Evolutionary conservation across 352 stramenopile species (phyloP), one percentile per base, ranked within the genome.

Genomic region (Phytophthora rubi): DNA sequence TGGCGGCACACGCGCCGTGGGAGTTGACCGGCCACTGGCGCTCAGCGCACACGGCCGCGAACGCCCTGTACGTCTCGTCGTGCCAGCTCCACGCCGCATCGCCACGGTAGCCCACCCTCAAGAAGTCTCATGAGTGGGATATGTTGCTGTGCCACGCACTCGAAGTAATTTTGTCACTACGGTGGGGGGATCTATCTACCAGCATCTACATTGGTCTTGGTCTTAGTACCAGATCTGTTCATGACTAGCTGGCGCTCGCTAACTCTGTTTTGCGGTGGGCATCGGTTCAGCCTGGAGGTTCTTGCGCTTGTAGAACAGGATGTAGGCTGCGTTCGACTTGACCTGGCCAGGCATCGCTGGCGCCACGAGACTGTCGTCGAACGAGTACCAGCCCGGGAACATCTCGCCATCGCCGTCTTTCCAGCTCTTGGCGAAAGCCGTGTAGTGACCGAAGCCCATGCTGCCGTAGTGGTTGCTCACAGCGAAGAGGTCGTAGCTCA

Each of bases 361-460:
- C 26, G 83, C 81, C 65, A 94, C 86, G 23, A 86, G 68, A 62
- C 86, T 92, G 66, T 97, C 90, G 60, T 97, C 90, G 62, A 95
- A 97, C 16, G 79, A 88, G 73, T 91, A 96, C 88, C 90, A 97
- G 23, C 83, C 76, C 21, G 83, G 80, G 68, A 82, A 89, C 56
- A 80, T 74, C 56, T 89, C 81, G 45, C 70, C 70, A 57, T 87
- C 75, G 16, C 73, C 75, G 53, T 84, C 77, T 18, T 85, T 76
- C 82, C 85, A 92, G 64, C 80, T 92, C 57, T 83, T 85, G 42
- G 83, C 89, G 64, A 90, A 95, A 28, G 92, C 90, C 13, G 92
- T 98, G 73, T 98, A 98, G 73, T 98, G 92, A 15, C 92, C 92
- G 59, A 94, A 97, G 35, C 86, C 91, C 83, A 96, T 95, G 55